These are phyloP conservation scores for Kazachstania viticola DNA, from an alignment of 805 yeast genomes.

Conservation along the genomic window DNA sequence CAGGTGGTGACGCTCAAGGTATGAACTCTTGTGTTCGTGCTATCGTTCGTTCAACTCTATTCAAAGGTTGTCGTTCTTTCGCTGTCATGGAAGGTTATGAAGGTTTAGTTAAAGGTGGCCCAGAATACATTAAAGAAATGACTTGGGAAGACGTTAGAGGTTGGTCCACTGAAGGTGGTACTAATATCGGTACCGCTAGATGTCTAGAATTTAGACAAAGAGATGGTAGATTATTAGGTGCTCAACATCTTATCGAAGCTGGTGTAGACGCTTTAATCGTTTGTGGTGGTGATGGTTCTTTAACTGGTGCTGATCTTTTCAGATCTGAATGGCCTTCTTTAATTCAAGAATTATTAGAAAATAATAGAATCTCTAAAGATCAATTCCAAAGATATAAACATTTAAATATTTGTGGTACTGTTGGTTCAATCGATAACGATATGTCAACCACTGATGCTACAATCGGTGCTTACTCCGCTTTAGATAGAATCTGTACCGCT, in stretches of 20 bases:
- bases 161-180: conserved; percentile 62
- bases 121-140: conserved; percentile 42
- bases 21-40: conserved; percentile 72
- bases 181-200: conserved; percentile 70
- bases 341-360: conserved; percentile 43
- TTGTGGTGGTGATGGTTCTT: conserved; percentile 77
- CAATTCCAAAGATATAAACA: conserved; percentile 39
- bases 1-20: conserved; percentile 78
- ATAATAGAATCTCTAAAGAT: conserved; percentile 34
- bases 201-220: conserved; percentile 57
- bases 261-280: conserved; percentile 73
- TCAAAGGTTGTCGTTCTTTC: conserved; percentile 51
- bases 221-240: conserved; percentile 51
- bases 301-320: conserved; percentile 73
- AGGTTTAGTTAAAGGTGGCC: conserved; percentile 59
- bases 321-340: conserved; percentile 70
- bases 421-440: conserved; percentile 78
- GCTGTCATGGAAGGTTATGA: conserved; percentile 67
- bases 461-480: conserved; percentile 70
- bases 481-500: conserved; percentile 61
- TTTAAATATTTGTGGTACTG: conserved; percentile 62
- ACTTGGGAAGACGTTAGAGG: conserved; percentile 66
- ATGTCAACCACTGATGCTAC: conserved; percentile 80
- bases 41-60: conserved; percentile 57
- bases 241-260: conserved; percentile 51